These are phyloP conservation scores for Lipomyces japonicus DNA, from an alignment of 805 yeast genomes.

Conservation along the genomic window DNA sequence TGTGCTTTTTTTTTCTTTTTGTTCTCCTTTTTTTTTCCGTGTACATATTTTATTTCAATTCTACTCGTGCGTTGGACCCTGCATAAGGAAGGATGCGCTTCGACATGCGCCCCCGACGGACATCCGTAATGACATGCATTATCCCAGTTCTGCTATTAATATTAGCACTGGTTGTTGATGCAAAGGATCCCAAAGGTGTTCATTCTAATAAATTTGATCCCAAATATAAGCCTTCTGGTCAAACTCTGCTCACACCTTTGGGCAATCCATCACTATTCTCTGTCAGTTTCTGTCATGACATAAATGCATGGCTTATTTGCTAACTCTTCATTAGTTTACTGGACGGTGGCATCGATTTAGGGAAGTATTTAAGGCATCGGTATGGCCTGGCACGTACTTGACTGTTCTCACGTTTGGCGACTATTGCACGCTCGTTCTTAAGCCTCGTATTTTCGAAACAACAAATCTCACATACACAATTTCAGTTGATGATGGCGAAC, in stretches of 20 bases:
- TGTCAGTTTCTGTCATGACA: slow-evolving; percentile 6
- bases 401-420: slow-evolving; percentile 24
- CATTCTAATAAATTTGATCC: slow-evolving; percentile 20
- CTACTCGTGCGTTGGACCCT: no score
- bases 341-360: slow-evolving; percentile 28
- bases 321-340: slow-evolving; percentile 13
- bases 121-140: not conserved
- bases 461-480: slow-evolving; percentile 18
- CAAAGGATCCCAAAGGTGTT: slow-evolving; percentile 16
- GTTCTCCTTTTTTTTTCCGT: no score
- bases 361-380: slow-evolving; percentile 20
- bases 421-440: slow-evolving; percentile 18
- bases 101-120: no score
- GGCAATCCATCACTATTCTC: slow-evolving; percentile 24
- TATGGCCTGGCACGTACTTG: slow-evolving; percentile 28
- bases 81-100: no score
- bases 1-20: no score
- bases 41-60: no score
- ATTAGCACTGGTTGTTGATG: slow-evolving; percentile 5
- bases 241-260: slow-evolving; percentile 18
- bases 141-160: not conserved
- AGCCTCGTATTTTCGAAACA: slow-evolving; percentile 10
- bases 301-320: not conserved
- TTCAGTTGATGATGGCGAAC: slow-evolving; percentile 20
- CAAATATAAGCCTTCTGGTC: slow-evolving; percentile 20